A percentile compares a stretch with the other conserved stretches of the same genome.
Evolutionary conservation across 1,139 yeast genomes (phyloP).

Genomic region (Saccharomyces hybrid): DNA sequence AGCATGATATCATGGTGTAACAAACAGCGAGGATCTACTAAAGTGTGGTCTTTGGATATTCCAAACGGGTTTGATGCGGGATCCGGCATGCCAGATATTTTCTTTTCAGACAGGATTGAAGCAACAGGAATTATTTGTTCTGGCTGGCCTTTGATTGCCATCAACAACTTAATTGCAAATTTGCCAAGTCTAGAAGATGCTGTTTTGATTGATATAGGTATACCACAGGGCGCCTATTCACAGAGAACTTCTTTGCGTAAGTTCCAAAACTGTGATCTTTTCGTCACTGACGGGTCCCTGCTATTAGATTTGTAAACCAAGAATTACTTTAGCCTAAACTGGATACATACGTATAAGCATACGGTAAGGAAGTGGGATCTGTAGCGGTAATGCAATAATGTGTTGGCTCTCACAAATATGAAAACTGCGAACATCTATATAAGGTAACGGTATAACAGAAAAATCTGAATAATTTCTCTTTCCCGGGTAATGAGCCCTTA

Average conservation of each 20-base stretch:
- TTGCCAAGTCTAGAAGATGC: conserved; percentile 13
- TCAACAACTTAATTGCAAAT: conserved; percentile 42
- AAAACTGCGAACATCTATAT: neutral
- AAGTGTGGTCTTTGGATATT: conserved; percentile 64
- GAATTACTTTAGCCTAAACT: neutral
- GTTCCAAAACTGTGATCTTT: conserved; percentile 24
- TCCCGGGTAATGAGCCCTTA: neutral
- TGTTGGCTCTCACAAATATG: neutral
- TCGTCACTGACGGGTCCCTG: conserved; percentile 23
- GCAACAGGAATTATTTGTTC: conserved; percentile 47
- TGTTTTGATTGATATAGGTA: conserved; percentile 65
- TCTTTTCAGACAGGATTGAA: conserved; percentile 25
- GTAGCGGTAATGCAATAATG: conserved; percentile 1
- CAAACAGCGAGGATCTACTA: conserved; percentile 38
- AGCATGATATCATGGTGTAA: conserved; percentile 62
- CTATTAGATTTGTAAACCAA: conserved; percentile 8
- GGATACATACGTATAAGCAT: neutral
- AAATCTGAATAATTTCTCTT: neutral
- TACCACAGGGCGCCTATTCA: conserved; percentile 39
- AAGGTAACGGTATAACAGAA: neutral
- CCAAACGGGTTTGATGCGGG: conserved; percentile 86
- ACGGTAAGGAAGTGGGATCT: neutral
- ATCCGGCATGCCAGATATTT: conserved; percentile 46
- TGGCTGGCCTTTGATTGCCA: conserved; percentile 67
- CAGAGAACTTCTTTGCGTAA: conserved; percentile 28